A percentile compares a stretch with the other conserved stretches of the same genome.
Conservation (phyloP, 2,329 filamentous ascomycete species). For the Macroventuria anomochaeta region DNA sequence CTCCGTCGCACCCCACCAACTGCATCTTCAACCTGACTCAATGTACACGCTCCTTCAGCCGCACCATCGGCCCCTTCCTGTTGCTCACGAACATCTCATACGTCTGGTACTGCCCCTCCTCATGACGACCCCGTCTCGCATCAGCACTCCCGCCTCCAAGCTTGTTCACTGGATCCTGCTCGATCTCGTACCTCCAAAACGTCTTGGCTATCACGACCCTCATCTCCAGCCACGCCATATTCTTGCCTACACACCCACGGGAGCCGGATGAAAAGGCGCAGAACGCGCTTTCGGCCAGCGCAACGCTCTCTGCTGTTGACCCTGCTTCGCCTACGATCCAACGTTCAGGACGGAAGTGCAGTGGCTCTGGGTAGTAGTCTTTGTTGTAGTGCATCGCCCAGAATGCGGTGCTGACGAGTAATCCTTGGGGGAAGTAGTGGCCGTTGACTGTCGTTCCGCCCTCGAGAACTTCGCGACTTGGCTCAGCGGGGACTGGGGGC, state of each 20-base stretch:
- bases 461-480: slow-evolving; percentile 23
- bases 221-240: slow-evolving; percentile 36
- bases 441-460: slow-evolving; percentile 27
- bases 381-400: slow-evolving; percentile 28
- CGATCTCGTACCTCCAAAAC: slow-evolving; percentile 39
- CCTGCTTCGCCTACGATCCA: slow-evolving; percentile 24
- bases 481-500: slow-evolving; percentile 20
- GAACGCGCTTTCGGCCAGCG: slow-evolving; percentile 22
- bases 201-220: slow-evolving; percentile 30
- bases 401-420: slow-evolving; percentile 25
- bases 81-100: slow-evolving; percentile 39
- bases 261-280: slow-evolving; percentile 34
- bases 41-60: slow-evolving; percentile 25
- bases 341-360: slow-evolving; percentile 26
- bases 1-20: too few relatives aligned
- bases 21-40: background rate
- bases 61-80: slow-evolving; percentile 44
- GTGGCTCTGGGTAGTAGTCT: slow-evolving; percentile 25
- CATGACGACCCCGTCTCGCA: slow-evolving; percentile 24
- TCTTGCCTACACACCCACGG: slow-evolving; percentile 38
- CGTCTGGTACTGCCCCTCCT: slow-evolving; percentile 34
- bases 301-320: slow-evolving; percentile 20
- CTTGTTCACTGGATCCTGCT: slow-evolving; percentile 23
- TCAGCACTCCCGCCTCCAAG: slow-evolving; percentile 32
- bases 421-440: slow-evolving; percentile 25